Evolutionary conservation across 768 basidiomycete genomes (phyloP), one percentile per base, ranked within the genome.

Genomic region (Lentinus tigrinus): DNA sequence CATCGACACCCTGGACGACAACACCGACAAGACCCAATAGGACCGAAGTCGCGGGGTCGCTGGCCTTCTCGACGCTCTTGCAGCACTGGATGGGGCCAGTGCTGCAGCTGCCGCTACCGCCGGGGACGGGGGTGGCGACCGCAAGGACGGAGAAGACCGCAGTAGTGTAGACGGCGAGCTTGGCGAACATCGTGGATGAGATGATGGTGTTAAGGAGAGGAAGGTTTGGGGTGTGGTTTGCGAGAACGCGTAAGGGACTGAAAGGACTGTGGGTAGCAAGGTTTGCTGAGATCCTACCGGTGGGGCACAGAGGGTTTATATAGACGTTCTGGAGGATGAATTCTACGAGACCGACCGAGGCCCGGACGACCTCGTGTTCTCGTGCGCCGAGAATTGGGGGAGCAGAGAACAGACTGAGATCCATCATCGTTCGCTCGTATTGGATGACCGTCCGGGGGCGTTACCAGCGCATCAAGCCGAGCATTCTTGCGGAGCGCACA

Each of bases 1-100:
- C 64, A 47, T 56, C 49, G 17, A 65, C 13, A 52, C 62, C 66
- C n/a, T 58, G 26, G 39, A 65, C 31, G 39, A 62, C 57, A 53
- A 62, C 51, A 10, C 58, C 63, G 16, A 65, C 53, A 4, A 64
- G 56, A 43, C 53, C 60, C 14, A 11, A 46, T 2, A 52, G 38
- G 46, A 46, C 40, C 2, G 31, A 4, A 42, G 40, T 9, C 42
- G 26, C 42, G 17, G 11, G 23, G 23, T 57, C 56, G 11, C 23
- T 34, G 21, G 56, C 44, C 24, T 42, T 11, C 56, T 40, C 40
- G 19, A 54, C 28, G 50, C 43, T 44, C 13, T 62, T 23, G 56
- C 61, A 62, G 56, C 61, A 62, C 52, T 37, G 48, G 52, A 58
- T 48, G 19, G 44, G 21, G 49, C 61, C 61, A 37, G 57, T 55